phyloP scores from a whole-genome alignment of 495 filamentous ascomycete species.

The Mytilinidion resinicola region DNA sequence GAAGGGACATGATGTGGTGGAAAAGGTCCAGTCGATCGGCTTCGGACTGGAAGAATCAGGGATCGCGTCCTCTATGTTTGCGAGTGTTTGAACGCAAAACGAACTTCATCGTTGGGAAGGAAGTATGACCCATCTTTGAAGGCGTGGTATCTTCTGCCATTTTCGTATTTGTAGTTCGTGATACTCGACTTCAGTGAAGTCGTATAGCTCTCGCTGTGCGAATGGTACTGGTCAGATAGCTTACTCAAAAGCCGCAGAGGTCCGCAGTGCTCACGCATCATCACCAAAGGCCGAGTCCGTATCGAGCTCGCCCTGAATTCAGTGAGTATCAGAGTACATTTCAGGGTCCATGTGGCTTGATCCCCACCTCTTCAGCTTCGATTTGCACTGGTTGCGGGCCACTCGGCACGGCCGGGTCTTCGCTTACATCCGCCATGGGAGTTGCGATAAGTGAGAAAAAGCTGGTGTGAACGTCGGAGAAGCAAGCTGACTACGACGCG shows the following conservation, averaged over 20 bases:
- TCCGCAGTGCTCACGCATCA: conserved; percentile 29
- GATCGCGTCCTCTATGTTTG: background rate
- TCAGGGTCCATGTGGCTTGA: background rate
- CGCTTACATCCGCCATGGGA: background rate
- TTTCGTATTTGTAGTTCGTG: conserved; percentile 35
- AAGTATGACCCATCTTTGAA: conserved; percentile 7
- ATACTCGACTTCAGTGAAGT: conserved; percentile 43
- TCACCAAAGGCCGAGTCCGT: conserved; percentile 37
- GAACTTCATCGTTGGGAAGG: conserved; percentile 9
- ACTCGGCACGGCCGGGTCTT: background rate
- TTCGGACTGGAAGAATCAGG: conserved; percentile 23
- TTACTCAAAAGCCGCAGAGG: too few relatives aligned
- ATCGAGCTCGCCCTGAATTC: conserved; percentile 16
- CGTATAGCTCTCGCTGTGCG: conserved; percentile 30
- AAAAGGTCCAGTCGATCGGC: conserved; percentile 41
- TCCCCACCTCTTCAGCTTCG: conserved; percentile 3
- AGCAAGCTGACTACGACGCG: too few relatives aligned
- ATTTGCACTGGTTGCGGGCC: background rate
- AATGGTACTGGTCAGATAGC: too few relatives aligned
- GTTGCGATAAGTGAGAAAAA: background rate
- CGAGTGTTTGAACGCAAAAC: background rate
- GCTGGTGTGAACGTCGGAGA: too few relatives aligned
- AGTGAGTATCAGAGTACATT: background rate
- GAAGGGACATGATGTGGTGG: conserved; percentile 46
- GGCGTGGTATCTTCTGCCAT: conserved; percentile 8